A percentile compares a stretch with the other conserved stretches of the same genome.
These are phyloP conservation scores for Pleurotus tuoliensis DNA, from an alignment of 768 basidiomycete genomes.

Conservation along the genomic window DNA sequence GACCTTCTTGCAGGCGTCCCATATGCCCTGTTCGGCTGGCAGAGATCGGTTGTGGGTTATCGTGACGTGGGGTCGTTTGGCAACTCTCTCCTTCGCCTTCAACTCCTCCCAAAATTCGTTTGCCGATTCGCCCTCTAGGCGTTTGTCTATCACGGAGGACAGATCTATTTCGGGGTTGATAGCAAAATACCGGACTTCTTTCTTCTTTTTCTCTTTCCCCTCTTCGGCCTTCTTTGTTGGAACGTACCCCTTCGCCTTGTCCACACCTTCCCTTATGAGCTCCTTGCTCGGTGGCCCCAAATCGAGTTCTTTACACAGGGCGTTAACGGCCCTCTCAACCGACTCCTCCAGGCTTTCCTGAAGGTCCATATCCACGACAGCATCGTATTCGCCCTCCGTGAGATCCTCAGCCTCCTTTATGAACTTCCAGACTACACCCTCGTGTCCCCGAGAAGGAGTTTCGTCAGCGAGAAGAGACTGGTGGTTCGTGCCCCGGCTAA, in stretches of 20 bases:
- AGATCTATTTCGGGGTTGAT: constrained; percentile 74
- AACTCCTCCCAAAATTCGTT: constrained; percentile 49
- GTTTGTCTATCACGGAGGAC: constrained; percentile 36
- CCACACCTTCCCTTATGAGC: constrained; percentile 54
- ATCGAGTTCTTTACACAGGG: constrained; percentile 50
- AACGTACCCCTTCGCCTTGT: constrained; percentile 36
- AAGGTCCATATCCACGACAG: constrained; percentile 61
- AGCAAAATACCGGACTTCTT: constrained; percentile 68
- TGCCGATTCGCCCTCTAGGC: constrained; percentile 32
- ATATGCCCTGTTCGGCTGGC: constrained; percentile 26
- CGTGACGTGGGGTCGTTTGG: constrained; percentile 76
- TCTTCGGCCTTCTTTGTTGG: constrained; percentile 33
- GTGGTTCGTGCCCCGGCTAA: constrained; percentile 77
- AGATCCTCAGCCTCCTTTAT: constrained; percentile 62
- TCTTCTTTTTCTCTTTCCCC: constrained; percentile 23
- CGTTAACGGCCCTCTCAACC: constrained; percentile 56
- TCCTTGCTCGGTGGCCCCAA: constrained; percentile 50
- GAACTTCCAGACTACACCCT: constrained; percentile 82
- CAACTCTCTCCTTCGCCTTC: constrained; percentile 41
- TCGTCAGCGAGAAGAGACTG: constrained; percentile 68
- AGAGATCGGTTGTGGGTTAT: constrained; percentile 67
- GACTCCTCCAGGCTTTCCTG: constrained; percentile 50
- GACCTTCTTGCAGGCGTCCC: constrained; percentile 49
- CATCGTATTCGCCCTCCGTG: constrained; percentile 59
- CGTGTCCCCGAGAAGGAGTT: constrained; percentile 50